Conservation (phyloP, 1,284 basidiomycete genomes). For the Marasmius oreades region DNA sequence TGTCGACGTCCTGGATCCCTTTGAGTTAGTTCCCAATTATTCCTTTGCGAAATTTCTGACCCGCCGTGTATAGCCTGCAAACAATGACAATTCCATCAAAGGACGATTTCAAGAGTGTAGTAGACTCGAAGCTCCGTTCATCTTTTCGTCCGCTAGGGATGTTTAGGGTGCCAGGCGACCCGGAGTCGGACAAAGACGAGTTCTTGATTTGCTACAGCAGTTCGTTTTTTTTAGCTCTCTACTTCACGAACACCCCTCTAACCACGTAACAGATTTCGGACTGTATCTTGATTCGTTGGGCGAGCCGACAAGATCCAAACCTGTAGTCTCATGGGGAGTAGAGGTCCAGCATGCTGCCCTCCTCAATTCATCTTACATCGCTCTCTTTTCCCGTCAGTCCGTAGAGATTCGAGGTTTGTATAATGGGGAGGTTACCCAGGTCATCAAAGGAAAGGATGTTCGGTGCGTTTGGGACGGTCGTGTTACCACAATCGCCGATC, state of each 20-base stretch:
- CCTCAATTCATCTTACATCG: slow-evolving; percentile 78
- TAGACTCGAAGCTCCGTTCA: slow-evolving; percentile 80
- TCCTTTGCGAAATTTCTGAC: neutral
- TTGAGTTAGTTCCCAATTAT: slow-evolving; percentile 54
- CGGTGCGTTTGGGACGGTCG: slow-evolving; percentile 72
- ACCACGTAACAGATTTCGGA: slow-evolving; percentile 72
- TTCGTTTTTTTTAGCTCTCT: slow-evolving; percentile 29
- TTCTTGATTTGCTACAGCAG: slow-evolving; percentile 93
- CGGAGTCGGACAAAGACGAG: slow-evolving; percentile 42
- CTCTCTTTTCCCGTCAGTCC: slow-evolving; percentile 89
- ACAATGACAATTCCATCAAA: slow-evolving; percentile 83
- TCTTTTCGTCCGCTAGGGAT: slow-evolving; percentile 84
- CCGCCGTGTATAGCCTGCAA: slow-evolving; percentile 55
- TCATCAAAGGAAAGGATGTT: slow-evolving; percentile 73
- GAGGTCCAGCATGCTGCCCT: slow-evolving; percentile 73
- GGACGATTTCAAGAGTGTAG: slow-evolving; percentile 71
- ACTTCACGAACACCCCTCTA: neutral
- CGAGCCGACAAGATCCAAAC: slow-evolving; percentile 59
- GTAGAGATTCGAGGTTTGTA: slow-evolving; percentile 88
- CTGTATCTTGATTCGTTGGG: slow-evolving; percentile 86
- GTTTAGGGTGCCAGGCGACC: slow-evolving; percentile 81
- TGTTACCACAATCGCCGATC: slow-evolving; percentile 24
- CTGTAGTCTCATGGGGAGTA: slow-evolving; percentile 83
- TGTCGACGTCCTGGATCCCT: slow-evolving; percentile 96
- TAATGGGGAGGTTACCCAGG: slow-evolving; percentile 71